Evolutionary conservation across 2,329 filamentous ascomycete species (phyloP).

Genomic region (Septoria linicola): DNA sequence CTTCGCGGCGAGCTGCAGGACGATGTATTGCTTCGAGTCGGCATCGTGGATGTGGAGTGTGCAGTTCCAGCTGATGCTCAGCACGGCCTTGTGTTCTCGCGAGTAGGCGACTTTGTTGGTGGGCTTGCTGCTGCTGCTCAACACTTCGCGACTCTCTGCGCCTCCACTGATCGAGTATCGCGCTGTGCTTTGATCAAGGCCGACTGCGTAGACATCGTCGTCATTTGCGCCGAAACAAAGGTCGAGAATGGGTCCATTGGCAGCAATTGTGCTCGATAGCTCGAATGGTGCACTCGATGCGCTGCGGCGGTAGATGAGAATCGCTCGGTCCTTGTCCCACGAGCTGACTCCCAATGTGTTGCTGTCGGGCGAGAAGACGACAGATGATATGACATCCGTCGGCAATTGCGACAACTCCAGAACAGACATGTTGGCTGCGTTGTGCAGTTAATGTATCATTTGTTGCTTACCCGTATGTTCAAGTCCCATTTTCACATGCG

Average conservation of each 20-base stretch:
- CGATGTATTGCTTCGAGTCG: conserved; percentile 22
- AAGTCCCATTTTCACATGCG: background rate
- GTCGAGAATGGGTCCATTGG: conserved; percentile 79
- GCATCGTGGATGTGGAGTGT: conserved; percentile 82
- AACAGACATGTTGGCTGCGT: conserved; percentile 14
- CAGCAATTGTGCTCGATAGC: conserved; percentile 1
- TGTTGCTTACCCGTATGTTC: conserved; percentile 1
- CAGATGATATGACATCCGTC: conserved; percentile 78
- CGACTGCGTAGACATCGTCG: conserved; percentile 80
- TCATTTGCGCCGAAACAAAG: conserved; percentile 81
- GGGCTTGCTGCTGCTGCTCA: conserved; percentile 71
- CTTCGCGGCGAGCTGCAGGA: conserved; percentile 74
- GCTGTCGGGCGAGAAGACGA: conserved; percentile 81
- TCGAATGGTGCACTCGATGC: conserved; percentile 45
- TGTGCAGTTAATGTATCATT: background rate
- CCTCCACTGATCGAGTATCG: conserved; percentile 71
- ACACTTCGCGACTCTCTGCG: conserved; percentile 55
- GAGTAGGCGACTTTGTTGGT: conserved; percentile 86
- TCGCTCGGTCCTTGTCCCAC: conserved; percentile 74
- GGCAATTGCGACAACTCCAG: conserved; percentile 75
- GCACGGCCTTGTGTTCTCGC: conserved; percentile 69
- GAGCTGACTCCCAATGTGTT: conserved; percentile 82
- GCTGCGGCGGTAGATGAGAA: conserved; percentile 69
- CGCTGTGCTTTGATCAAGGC: conserved; percentile 80
- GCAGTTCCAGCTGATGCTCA: conserved; percentile 91